Percentiles rank a stretch among this genome's conserved stretches.
Evolutionary conservation across 371 early-diverging fungal genomes (phyloP).

Genomic region (Mortierella sp.): DNA sequence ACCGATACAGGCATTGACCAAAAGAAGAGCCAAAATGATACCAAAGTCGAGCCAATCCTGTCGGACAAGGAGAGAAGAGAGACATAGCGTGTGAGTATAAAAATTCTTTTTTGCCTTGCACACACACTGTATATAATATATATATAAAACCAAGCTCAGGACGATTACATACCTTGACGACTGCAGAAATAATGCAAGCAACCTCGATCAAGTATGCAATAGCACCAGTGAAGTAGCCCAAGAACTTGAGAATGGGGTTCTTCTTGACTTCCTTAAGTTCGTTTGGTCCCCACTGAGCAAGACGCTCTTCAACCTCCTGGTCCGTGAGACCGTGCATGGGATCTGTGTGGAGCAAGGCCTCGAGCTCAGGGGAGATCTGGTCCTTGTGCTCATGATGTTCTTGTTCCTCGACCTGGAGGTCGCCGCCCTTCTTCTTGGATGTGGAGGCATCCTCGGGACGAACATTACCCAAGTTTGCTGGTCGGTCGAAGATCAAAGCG

Average conservation of each 20-base stretch:
- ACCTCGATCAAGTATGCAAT: conserved; percentile 91
- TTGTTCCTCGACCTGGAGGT: conserved; percentile 62
- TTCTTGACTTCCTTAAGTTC: conserved; percentile 86
- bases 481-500: background rate
- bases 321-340: conserved; percentile 73
- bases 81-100: background rate
- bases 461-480: conserved; percentile 3
- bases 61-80: conserved; percentile 20
- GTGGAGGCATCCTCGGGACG: background rate
- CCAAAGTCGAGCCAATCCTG: conserved; percentile 89
- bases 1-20: conserved; percentile 92
- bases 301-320: conserved; percentile 69
- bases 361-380: conserved; percentile 78
- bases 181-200: conserved; percentile 70
- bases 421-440: conserved; percentile 22
- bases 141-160: background rate
- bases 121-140: no score
- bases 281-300: conserved; percentile 74
- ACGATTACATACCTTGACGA: conserved; percentile 19
- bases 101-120: background rate
- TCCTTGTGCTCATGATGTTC: conserved; percentile 77
- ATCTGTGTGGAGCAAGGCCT: conserved; percentile 77
- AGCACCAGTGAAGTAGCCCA: conserved; percentile 89
- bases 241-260: conserved; percentile 89
- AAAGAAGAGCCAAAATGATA: conserved; percentile 83